Conservation (phyloP, 495 filamentous ascomycete genomes). For the Amorphotheca resinae region DNA sequence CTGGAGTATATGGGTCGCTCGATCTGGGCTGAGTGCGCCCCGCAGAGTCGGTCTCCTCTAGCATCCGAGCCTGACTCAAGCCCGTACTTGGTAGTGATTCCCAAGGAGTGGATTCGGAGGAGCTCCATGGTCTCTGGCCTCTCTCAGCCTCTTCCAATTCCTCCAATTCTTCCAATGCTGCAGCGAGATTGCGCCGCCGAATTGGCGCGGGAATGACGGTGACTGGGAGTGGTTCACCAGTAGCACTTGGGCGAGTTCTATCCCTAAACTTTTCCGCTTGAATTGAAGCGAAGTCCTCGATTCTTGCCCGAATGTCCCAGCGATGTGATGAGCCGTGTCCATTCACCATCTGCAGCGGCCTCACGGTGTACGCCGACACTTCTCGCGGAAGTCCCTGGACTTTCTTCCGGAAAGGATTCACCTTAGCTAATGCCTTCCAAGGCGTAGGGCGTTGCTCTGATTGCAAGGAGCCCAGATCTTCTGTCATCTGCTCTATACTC, state of each 20-base stretch:
- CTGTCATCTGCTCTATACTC: slow-evolving; percentile 9
- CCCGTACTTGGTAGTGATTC: not conserved
- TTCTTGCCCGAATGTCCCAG: slow-evolving; percentile 9
- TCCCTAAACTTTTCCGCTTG: slow-evolving; percentile 24
- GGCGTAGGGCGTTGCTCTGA: not conserved
- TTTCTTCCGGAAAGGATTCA: slow-evolving; percentile 24
- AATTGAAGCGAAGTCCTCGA: slow-evolving; percentile 18
- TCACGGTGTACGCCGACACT: slow-evolving; percentile 11
- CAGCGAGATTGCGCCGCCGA: slow-evolving; percentile 21
- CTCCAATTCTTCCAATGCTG: slow-evolving; percentile 13
- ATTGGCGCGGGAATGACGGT: slow-evolving; percentile 59
- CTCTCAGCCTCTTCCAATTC: slow-evolving; percentile 1
- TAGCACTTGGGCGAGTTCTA: slow-evolving; percentile 17
- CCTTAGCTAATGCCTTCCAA: slow-evolving; percentile 13
- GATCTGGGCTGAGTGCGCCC: slow-evolving; percentile 8
- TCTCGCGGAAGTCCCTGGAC: slow-evolving; percentile 20
- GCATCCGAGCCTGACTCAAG: not conserved
- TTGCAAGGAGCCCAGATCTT: not conserved
- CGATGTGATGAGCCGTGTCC: slow-evolving; percentile 17
- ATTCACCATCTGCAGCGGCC: slow-evolving; percentile 15
- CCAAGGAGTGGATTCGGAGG: not conserved
- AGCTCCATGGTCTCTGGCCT: not conserved
- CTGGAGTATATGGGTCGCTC: slow-evolving; percentile 15
- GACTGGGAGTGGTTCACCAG: slow-evolving; percentile 35
- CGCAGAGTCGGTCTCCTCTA: not conserved